phyloP scores from a whole-genome alignment of 768 basidiomycete genomes.

The Calocybe gangraenosa region DNA sequence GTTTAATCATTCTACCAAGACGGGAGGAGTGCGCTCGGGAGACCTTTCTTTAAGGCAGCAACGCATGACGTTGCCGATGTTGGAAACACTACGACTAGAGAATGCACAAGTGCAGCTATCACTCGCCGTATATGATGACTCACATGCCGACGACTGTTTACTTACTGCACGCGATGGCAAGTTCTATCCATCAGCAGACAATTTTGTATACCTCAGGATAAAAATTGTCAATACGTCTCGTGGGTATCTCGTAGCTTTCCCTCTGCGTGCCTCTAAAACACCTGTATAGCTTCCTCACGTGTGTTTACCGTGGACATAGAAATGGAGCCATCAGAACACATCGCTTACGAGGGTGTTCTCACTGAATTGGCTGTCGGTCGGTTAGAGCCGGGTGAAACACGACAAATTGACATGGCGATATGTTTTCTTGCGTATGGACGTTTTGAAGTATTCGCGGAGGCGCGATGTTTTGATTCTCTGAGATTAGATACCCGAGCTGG shows the following conservation, averaged over 20 bases:
- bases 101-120: conserved; percentile 56
- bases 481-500: conserved; percentile 28
- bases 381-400: conserved; percentile 51
- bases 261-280: background rate
- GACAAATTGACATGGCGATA: conserved; percentile 49
- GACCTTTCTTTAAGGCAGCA: conserved; percentile 75
- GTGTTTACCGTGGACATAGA: conserved; percentile 51
- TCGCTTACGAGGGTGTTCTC: conserved; percentile 67
- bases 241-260: conserved; percentile 32
- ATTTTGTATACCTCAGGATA: conserved; percentile 58
- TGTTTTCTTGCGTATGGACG: conserved; percentile 72
- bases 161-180: conserved; percentile 33
- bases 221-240: conserved; percentile 63
- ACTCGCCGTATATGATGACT: conserved; percentile 31
- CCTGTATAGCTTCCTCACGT: conserved; percentile 42
- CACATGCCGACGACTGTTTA: conserved; percentile 13
- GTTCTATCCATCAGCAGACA: conserved; percentile 50
- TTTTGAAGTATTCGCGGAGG: conserved; percentile 51
- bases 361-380: conserved; percentile 60
- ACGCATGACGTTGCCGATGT: conserved; percentile 72
- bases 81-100: conserved; percentile 72
- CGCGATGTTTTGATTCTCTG: conserved; percentile 28
- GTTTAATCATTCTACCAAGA: conserved; percentile 37
- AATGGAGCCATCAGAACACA: conserved; percentile 56
- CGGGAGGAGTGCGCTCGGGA: conserved; percentile 73